Evolutionary conservation across 2,329 filamentous ascomycete species (phyloP).

Genomic region (Penicillium sp.): DNA sequence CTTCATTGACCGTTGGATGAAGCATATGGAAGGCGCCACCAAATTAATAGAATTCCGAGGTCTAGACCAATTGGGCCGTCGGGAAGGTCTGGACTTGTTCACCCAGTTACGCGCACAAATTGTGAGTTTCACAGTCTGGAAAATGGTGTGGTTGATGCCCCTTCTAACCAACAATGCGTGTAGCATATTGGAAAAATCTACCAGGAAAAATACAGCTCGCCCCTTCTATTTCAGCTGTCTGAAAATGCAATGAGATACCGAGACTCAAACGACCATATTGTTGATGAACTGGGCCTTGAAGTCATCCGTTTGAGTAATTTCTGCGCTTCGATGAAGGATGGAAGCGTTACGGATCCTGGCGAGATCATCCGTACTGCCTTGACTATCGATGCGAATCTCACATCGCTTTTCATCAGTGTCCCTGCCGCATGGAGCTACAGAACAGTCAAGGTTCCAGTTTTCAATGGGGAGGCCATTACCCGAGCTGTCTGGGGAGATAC

Average conservation of each 20-base stretch:
- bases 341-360: neutral
- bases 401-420: slow-evolving; percentile 1
- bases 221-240: neutral
- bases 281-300: neutral
- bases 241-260: neutral
- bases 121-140: slow-evolving; percentile 4
- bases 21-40: slow-evolving; percentile 13
- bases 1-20: slow-evolving; percentile 13
- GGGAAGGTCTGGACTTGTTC: slow-evolving; percentile 6
- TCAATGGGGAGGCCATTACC: neutral
- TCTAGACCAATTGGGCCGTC: slow-evolving; percentile 4
- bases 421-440: slow-evolving; percentile 5
- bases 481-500: slow-evolving; percentile 6
- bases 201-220: slow-evolving; percentile 2
- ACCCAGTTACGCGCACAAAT: slow-evolving; percentile 9
- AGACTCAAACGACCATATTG: neutral
- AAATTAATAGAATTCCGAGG: slow-evolving; percentile 12
- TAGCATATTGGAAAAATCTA: slow-evolving; percentile 3
- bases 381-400: slow-evolving; percentile 7
- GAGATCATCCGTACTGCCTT: slow-evolving; percentile 4
- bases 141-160: too few relatives aligned
- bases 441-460: slow-evolving; percentile 1
- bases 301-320: slow-evolving; percentile 2
- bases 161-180: neutral
- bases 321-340: slow-evolving; percentile 1